Evolutionary conservation across 495 filamentous ascomycete species (phyloP), one percentile per base, ranked within the genome.

Genomic region (Aspergillus sclerotiicarbonarius): DNA sequence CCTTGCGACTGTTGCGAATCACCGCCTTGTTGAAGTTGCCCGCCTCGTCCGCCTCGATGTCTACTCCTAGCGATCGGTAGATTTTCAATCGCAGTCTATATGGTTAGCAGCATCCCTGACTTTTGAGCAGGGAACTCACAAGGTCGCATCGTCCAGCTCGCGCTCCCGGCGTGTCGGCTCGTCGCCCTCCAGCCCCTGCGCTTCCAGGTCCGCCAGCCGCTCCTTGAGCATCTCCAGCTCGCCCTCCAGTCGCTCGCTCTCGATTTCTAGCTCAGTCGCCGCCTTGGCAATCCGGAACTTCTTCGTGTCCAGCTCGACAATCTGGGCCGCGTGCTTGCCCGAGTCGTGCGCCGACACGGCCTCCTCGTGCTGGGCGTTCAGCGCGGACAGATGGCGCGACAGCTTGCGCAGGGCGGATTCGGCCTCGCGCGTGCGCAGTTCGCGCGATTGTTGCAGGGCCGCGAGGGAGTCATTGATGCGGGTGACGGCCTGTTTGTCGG

Each of bases 201-300:
- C 73, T 67, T 98, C 94, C 33, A 97, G 71, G 65, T 91, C 90
- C 33, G 89, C 87, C 67, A 97, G 68, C 43, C 87, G 76, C 50
- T 84, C 85, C 60, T 87, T 86, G 54, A 96, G 74, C 66, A 89
- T 84, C 41, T 86, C 89, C 33, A 93, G 74, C 70, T 97, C 91
- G 21, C 84, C 83, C 63, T 92, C 87, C 37, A 98, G 76, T 3
- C 93, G 80, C 72, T 97, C 93, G 30, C 88, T 87, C 70, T 96
- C 92, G 68, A 93, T 92, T 76, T 98, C 94, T 2, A 93, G 75
- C 64, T 97, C 94, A 0, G 84, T 85, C 0, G 88, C 90, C 9
- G 87, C 83, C 72, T 98, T 98, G 7, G 94, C 94, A 55, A 90
- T 83, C 53, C 91, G 88, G 72, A 98, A 98, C 72, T 97, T 98